Conservation (phyloP, 2,329 filamentous ascomycete genomes). For the Aquanectria penicillioides region DNA sequence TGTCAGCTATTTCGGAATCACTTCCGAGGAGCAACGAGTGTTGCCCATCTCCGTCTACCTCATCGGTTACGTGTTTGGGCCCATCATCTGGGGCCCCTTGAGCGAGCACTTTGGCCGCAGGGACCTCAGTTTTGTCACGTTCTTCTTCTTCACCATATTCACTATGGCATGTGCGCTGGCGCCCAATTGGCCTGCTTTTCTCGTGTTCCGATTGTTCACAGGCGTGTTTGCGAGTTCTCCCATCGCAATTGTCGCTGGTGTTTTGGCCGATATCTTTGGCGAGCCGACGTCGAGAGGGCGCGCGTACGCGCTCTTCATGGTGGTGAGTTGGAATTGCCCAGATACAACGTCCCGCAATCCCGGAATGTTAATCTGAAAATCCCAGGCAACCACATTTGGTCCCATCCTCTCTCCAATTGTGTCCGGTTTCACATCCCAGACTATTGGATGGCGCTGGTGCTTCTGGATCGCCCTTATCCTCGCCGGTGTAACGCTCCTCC, state of each 20-base stretch:
- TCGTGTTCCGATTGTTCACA: slow-evolving; percentile 64
- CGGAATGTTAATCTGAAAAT: too few relatives aligned
- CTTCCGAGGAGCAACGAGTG: slow-evolving; percentile 55
- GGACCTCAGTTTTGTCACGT: slow-evolving; percentile 56
- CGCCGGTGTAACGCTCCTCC: slow-evolving; percentile 68
- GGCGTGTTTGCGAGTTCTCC: slow-evolving; percentile 66
- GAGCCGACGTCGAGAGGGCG: slow-evolving; percentile 62
- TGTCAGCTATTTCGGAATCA: slow-evolving; percentile 64
- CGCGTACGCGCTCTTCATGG: slow-evolving; percentile 72
- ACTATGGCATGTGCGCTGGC: slow-evolving; percentile 66
- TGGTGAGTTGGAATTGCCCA: too few relatives aligned
- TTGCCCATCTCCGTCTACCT: slow-evolving; percentile 72
- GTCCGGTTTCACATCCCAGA: slow-evolving; percentile 67
- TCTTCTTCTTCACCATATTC: slow-evolving; percentile 59
- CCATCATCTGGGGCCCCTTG: slow-evolving; percentile 71
- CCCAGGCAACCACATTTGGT: slow-evolving; percentile 69
- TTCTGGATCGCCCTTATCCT: slow-evolving; percentile 78
- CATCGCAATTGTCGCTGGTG: slow-evolving; percentile 70
- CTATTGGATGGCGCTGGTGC: slow-evolving; percentile 74
- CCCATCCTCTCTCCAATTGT: slow-evolving; percentile 74
- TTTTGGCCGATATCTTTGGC: slow-evolving; percentile 74
- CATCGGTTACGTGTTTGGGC: slow-evolving; percentile 70
- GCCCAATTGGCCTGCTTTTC: slow-evolving; percentile 61
- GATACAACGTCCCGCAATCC: too few relatives aligned
- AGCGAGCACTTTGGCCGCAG: slow-evolving; percentile 72